Conservation (phyloP, 306 rosid genomes). For the Vigna radiata region DNA sequence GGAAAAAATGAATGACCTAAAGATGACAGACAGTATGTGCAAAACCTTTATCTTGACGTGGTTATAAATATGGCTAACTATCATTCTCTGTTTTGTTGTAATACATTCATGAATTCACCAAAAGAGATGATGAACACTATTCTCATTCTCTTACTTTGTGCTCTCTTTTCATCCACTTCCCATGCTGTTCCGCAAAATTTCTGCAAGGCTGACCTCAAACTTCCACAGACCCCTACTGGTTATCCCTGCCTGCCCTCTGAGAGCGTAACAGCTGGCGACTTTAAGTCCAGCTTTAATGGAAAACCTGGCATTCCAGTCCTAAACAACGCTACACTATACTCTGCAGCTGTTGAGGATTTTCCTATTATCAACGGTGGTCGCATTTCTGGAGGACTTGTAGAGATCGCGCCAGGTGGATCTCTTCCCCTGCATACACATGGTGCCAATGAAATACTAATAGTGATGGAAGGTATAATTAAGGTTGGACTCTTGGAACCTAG, state of each 20-base stretch:
- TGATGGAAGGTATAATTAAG: not conserved
- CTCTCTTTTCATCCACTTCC: not conserved
- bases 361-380: not conserved
- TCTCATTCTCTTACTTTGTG: not conserved
- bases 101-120: too few relatives aligned
- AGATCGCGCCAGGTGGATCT: not conserved
- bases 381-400: not conserved
- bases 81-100: too few relatives aligned
- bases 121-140: too few relatives aligned
- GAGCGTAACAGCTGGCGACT: not conserved
- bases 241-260: conserved; percentile 39
- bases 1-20: too few relatives aligned
- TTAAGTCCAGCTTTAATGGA: not conserved
- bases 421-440: not conserved
- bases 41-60: too few relatives aligned
- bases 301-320: too few relatives aligned
- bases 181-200: conserved; percentile 49
- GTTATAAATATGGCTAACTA: too few relatives aligned
- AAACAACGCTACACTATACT: not conserved
- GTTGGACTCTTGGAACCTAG: not conserved
- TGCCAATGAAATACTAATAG: not conserved
- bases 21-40: too few relatives aligned
- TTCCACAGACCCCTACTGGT: conserved; percentile 55
- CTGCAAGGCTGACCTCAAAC: conserved; percentile 61
- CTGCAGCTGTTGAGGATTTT: not conserved